Conservation (phyloP, 2,329 filamentous ascomycete species). For the Zasmidium angulare region DNA sequence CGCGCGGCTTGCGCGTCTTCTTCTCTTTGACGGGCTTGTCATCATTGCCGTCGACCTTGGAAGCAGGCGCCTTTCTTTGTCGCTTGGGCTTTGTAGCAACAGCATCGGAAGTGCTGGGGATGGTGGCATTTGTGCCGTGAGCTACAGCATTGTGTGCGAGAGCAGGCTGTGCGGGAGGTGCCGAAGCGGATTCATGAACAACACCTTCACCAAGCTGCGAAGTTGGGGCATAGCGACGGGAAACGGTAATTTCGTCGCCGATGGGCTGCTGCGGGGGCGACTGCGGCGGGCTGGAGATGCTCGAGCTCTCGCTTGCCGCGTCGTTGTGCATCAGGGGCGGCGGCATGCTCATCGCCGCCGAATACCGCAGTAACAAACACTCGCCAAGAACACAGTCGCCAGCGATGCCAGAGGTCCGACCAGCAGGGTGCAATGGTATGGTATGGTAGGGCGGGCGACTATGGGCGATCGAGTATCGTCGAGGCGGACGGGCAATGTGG, state of each 20-base stretch:
- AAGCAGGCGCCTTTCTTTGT: conserved; percentile 43
- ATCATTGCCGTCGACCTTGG: conserved; percentile 29
- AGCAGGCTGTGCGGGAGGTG: conserved; percentile 25
- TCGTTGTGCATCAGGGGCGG: conserved; percentile 8
- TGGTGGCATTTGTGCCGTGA: conserved; percentile 21
- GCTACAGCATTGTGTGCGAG: conserved; percentile 23
- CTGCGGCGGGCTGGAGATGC: conserved; percentile 12
- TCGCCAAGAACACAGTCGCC: not conserved
- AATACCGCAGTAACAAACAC: not conserved
- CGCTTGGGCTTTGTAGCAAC: conserved; percentile 36
- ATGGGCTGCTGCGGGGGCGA: conserved; percentile 10
- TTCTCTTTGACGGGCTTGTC: conserved; percentile 43
- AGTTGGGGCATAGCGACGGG: conserved; percentile 1
- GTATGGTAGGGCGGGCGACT: not conserved
- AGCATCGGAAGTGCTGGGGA: conserved; percentile 36
- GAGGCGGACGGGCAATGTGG: not conserved
- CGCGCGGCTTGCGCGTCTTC: conserved; percentile 46
- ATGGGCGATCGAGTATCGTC: not conserved
- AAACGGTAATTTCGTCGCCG: conserved; percentile 5
- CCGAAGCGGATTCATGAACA: conserved; percentile 27
- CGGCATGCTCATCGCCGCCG: conserved; percentile 7
- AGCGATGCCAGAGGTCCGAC: not conserved
- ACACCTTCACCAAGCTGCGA: conserved; percentile 35
- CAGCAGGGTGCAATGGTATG: not conserved
- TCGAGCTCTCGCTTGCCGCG: conserved; percentile 7